These are phyloP conservation scores for Thelonectria olida DNA, from an alignment of 2,329 filamentous ascomycete genomes.

Conservation along the genomic window DNA sequence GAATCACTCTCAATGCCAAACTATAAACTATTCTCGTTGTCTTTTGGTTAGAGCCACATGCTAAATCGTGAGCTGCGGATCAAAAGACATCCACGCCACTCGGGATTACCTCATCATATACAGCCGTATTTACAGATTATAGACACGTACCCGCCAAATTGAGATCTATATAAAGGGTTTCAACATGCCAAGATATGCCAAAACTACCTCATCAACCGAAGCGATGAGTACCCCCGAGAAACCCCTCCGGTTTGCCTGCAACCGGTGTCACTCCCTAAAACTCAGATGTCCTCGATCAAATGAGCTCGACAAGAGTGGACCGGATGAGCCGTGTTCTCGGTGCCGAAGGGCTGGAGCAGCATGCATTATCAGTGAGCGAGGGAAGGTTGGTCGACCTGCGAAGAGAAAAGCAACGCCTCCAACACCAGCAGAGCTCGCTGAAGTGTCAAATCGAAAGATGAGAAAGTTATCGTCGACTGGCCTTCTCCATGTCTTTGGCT, in stretches of 20 bases:
- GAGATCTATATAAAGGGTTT: too few species aligned
- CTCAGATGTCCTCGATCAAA: conserved; percentile 19
- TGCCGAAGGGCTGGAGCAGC: conserved; percentile 26
- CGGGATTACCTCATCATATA: too few species aligned
- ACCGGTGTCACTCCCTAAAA: conserved; percentile 23
- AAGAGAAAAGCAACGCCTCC: conserved; percentile 20
- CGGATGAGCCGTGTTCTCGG: conserved; percentile 26
- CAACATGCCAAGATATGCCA: too few species aligned
- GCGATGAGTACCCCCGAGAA: conserved; percentile 17
- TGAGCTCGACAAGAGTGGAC: conserved; percentile 17
- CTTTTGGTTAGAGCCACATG: too few species aligned
- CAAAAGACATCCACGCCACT: too few species aligned
- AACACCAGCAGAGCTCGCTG: not conserved
- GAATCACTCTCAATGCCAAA: too few species aligned
- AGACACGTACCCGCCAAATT: too few species aligned
- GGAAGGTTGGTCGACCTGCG: conserved; percentile 27
- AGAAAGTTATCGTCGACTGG: conserved; percentile 6
- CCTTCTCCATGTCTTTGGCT: conserved; percentile 11
- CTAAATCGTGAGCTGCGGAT: too few species aligned
- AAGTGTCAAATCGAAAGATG: not conserved
- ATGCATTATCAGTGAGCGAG: conserved; percentile 26
- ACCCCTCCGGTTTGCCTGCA: conserved; percentile 23
- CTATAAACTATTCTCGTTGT: too few species aligned
- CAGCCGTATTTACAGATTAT: too few species aligned
- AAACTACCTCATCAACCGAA: not conserved